Evolutionary conservation across 495 filamentous ascomycete species (phyloP), one percentile per base, ranked within the genome.

Genomic region (Echria macrotheca): DNA sequence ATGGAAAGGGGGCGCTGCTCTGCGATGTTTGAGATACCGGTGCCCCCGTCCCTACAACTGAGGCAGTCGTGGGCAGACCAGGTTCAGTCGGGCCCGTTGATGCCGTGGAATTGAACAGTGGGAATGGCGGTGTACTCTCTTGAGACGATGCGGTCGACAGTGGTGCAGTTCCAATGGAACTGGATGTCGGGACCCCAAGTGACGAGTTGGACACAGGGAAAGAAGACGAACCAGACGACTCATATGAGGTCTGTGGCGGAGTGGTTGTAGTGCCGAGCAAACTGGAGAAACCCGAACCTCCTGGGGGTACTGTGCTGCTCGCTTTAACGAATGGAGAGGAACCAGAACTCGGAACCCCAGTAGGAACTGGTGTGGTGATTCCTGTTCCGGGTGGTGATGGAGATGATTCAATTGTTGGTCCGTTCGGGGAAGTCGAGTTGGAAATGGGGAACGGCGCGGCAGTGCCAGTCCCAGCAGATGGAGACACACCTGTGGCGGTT

Each of bases 401-500:
- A n/a, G n/a, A n/a, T n/a, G n/a, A n/a, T n/a, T 12, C 28, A 31
- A 12, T 6, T 31, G 28, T 41, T 41, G 38, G 38, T 12, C 38
- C 38, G 24, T 21, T 41, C 17, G 38, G 22, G 3, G 17, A 21
- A 14, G 9, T 41, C 22, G 38, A 41, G 21, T 49, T 49, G 4
- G 46, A 14, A 22, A 49, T 7, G 10, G 46, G 46, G 15, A 49
- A 49, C 25, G 46, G 23, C 15, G 23, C 37, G n/a, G n/a, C n/a
- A n/a, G n/a, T n/a, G n/a, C n/a, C n/a, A n/a, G n/a, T n/a, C n/a
- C n/a, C n/a, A n/a, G n/a, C n/a, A n/a, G n/a, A n/a, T n/a, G n/a
- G n/a, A n/a, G n/a, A n/a, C n/a, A n/a, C n/a, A n/a, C n/a, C n/a
- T n/a, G n/a, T n/a, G n/a, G n/a, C n/a, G n/a, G n/a, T n/a, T n/a